Conservation (phyloP, 2,329 filamentous ascomycete species). For the Aspergillus transmontanensis region DNA sequence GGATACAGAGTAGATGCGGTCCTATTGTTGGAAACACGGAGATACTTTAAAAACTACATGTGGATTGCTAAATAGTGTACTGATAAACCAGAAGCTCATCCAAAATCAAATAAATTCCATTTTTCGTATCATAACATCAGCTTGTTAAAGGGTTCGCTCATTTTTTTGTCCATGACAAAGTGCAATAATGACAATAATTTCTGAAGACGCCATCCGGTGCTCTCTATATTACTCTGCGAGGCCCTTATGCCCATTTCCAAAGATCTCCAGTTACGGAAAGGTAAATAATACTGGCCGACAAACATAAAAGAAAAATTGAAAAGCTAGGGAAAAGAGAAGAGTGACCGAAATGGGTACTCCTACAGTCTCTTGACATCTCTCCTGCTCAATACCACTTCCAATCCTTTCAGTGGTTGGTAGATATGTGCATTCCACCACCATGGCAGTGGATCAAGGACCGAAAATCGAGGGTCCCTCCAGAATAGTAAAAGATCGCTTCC, state of each 20-base stretch:
- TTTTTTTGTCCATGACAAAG: neutral
- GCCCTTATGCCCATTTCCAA: neutral
- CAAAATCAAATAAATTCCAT: neutral
- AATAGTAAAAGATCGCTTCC: slow-evolving; percentile 41
- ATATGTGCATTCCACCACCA: slow-evolving; percentile 61
- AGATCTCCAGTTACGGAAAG: neutral
- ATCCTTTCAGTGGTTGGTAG: slow-evolving; percentile 52
- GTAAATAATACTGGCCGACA: neutral
- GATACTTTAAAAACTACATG: neutral
- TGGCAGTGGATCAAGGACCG: slow-evolving; percentile 58
- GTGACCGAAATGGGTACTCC: neutral
- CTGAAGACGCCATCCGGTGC: neutral
- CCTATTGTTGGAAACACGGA: neutral
- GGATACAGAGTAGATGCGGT: too few species aligned
- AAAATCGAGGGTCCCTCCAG: slow-evolving; percentile 61
- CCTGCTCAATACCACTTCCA: slow-evolving; percentile 13
- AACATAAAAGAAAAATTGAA: neutral
- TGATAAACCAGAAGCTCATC: neutral
- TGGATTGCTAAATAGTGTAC: neutral
- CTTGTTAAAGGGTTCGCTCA: neutral
- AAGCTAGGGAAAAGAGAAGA: neutral
- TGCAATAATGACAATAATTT: neutral
- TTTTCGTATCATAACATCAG: neutral
- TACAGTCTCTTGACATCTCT: neutral
- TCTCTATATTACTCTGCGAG: neutral